Base-by-base conservation (phyloP, 305 asterid species). In the Fraxinus velutina region DNA sequence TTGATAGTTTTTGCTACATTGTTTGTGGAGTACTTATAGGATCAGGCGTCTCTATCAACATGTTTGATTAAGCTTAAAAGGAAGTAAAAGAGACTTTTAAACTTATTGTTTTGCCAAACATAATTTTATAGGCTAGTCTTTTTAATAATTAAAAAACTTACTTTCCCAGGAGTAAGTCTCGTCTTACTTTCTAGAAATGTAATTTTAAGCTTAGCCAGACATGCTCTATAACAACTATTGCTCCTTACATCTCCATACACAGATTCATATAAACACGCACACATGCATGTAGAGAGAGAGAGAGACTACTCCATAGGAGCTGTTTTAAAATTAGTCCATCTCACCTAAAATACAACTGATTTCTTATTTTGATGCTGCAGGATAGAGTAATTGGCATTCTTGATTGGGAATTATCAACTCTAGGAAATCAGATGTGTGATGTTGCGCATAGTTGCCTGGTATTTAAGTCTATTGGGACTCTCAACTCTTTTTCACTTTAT, bases 361-460 rank as follows among this genome's bases (percentile, higher is more conserved):
- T 76, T 27, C 33, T 17, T 86, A 39, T 70, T 64, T 76, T 64
- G 78, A 57, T 83, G 57, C 39, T 89, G 84, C 97, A 96, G 99
- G 97, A 93, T 90, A 88, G 92, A 86, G 98, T 94, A 82, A 94
- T 96, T 72, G 99, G 98, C 74, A 88, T 96, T 84, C 92, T 96
- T 74, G 99, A 96, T 84, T 96, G 98, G 99, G 99, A 96, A 84
- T 87, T 96, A 44, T 94, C 99, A 50, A 94, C 99, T 32, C 86
- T 96, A 71, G 99, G 98, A 78, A 96, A 94, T 90, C 98, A 96
- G 85, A 94, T 96, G 98, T 92, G 93, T 47, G 99, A 96, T 66
- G 95, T 96, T 88, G 98, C 99, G 13, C 87, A 90, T 89, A 93
- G 97, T 89, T 89, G 95, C 88, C 55, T 93, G 99, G 99, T 96